Conservation (phyloP, 2,329 filamentous ascomycete species). For the Calonectria hongkongensis region DNA sequence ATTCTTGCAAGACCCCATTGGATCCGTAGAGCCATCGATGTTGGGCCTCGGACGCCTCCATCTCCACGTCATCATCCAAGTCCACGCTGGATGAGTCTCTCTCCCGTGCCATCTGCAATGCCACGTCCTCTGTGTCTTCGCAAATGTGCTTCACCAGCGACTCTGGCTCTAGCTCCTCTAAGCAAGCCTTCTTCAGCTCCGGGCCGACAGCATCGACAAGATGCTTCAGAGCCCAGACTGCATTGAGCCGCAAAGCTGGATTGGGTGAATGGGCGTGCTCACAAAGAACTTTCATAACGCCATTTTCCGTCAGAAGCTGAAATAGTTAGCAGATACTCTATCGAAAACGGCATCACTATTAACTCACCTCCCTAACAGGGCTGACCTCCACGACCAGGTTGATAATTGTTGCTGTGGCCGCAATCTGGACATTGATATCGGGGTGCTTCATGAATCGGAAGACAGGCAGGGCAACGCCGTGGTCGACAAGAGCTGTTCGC, state of each 20-base stretch:
- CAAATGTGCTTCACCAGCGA: slow-evolving; percentile 89
- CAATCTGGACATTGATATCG: slow-evolving; percentile 87
- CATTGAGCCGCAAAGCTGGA: slow-evolving; percentile 86
- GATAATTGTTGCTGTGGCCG: slow-evolving; percentile 87
- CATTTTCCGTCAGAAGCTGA: slow-evolving; percentile 82
- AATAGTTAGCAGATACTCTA: slow-evolving; percentile 46
- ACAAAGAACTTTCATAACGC: slow-evolving; percentile 85
- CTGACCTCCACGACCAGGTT: slow-evolving; percentile 93
- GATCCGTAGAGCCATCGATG: slow-evolving; percentile 60
- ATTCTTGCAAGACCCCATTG: slow-evolving; percentile 57
- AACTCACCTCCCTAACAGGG: slow-evolving; percentile 88
- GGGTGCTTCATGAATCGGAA: slow-evolving; percentile 84
- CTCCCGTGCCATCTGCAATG: slow-evolving; percentile 63
- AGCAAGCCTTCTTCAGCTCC: slow-evolving; percentile 83
- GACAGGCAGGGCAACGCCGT: slow-evolving; percentile 85
- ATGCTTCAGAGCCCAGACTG: slow-evolving; percentile 95
- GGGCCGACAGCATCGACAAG: slow-evolving; percentile 84
- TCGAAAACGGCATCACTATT: no score
- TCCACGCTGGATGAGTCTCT: slow-evolving; percentile 60
- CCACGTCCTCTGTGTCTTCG: slow-evolving; percentile 74
- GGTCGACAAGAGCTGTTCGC: slow-evolving; percentile 90
- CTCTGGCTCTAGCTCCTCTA: slow-evolving; percentile 84
- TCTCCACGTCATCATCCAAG: slow-evolving; percentile 76
- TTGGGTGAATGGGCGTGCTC: slow-evolving; percentile 89
- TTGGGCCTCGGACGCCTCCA: slow-evolving; percentile 69